phyloP scores from a whole-genome alignment of 441 rosid species.

The Adansonia gregorii region DNA sequence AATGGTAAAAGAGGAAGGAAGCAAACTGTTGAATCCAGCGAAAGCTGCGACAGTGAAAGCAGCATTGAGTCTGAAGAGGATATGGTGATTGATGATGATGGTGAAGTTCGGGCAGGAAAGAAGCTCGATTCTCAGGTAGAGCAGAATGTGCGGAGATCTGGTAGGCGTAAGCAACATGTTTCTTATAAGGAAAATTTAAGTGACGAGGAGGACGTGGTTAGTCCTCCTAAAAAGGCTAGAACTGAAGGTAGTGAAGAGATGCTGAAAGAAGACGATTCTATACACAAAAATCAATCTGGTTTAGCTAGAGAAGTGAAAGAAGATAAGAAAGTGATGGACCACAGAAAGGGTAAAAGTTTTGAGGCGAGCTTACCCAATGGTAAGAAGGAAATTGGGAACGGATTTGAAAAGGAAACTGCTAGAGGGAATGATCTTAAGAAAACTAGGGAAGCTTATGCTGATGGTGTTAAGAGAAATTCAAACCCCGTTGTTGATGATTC shows the following conservation, averaged over 20 bases:
- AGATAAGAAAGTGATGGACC: constrained; percentile 30
- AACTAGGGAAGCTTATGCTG: constrained; percentile 26
- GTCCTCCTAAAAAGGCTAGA: constrained; percentile 43
- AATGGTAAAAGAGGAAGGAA: constrained; percentile 56
- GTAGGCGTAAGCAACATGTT: constrained; percentile 66
- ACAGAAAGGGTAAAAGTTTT: constrained; percentile 28
- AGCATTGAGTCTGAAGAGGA: constrained; percentile 56
- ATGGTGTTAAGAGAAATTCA: constrained; percentile 19
- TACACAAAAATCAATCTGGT: constrained; percentile 39
- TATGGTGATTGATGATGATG: constrained; percentile 37
- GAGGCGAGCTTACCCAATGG: constrained; percentile 36
- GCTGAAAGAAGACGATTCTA: constrained; percentile 36
- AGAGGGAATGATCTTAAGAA: constrained; percentile 33
- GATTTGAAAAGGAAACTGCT: constrained; percentile 31
- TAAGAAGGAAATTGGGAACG: constrained; percentile 34
- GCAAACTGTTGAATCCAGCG: constrained; percentile 59
- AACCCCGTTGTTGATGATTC: constrained; percentile 32
- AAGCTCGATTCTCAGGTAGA: constrained; percentile 38
- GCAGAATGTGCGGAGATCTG: constrained; percentile 68
- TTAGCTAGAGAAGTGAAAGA: constrained; percentile 35
- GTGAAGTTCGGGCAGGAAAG: constrained; percentile 40
- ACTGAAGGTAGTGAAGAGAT: constrained; percentile 33
- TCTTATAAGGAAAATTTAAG: constrained; percentile 74
- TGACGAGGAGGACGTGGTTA: constrained; percentile 61
- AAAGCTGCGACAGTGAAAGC: constrained; percentile 58